Evolutionary conservation across 2,329 filamentous ascomycete species (phyloP), one percentile per base, ranked within the genome.

Genomic region (Rhexocercosporidium sp.): DNA sequence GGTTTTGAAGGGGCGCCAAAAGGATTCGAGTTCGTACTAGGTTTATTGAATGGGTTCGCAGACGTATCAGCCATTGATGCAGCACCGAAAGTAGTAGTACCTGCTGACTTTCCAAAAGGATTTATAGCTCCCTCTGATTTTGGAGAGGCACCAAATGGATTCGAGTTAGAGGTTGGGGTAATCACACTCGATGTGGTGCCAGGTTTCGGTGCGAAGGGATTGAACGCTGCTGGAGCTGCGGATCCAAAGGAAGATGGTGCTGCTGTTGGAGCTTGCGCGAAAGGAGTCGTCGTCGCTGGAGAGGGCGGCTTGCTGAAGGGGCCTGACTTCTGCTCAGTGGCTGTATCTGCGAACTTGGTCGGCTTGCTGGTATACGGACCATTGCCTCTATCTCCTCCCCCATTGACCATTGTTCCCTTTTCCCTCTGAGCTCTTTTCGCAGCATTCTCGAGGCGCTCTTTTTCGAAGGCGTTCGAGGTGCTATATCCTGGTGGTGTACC

Each of bases 361-460:
- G 68, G 66, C 64, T 75, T 77, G 64, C 71, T 74, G 56, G 25
- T 62, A 29, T 66, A 69, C 29, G 67, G 61, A 63, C 69, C 64
- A 34, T 62, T 60, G n/a, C 59, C 47, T n/a, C 70, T 72, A 68
- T 70, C 66, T 25, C 74, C 72, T 68, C 73, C 63, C 22, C 64
- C 67, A 46, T 69, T 75, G 44, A 51, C 56, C 56, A 66, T 67
- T 41, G 66, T 66, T 29, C 66, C 69, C 39, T 66, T 72, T 18
- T 27, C 70, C 71, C 72, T 64, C 49, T 75, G 72, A 53, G 71
- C 67, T 44, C 76, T 71, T 66, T 76, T 77, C 27, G 76, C 72
- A 41, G 75, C 76, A 75, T 78, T 78, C 67, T 77, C 72, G 54
- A 71, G 68, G 68, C 75, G 72, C 39, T 76, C 76, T 66, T 68